A percentile compares a stretch with the other conserved stretches of the same genome.
Conservation (phyloP, 1,284 basidiomycete species). For the Inonotus hispidus region DNA sequence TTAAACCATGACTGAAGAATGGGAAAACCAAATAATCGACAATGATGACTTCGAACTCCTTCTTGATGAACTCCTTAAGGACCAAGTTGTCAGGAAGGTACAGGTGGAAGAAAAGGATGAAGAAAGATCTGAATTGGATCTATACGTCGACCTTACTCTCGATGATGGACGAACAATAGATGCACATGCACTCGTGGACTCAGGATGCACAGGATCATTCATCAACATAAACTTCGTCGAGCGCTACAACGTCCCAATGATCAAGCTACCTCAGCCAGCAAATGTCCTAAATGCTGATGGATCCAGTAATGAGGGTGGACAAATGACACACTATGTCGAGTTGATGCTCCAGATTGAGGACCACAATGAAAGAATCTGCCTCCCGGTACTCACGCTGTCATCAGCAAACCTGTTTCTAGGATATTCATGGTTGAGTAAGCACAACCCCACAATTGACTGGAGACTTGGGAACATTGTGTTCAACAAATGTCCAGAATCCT, state of each 20-base stretch:
- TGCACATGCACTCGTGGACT: neutral
- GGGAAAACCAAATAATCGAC: neutral
- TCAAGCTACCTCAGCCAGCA: no score
- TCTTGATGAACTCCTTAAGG: neutral
- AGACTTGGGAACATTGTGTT: neutral
- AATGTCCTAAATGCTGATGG: neutral
- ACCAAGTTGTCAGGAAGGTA: neutral
- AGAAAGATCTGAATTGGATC: neutral
- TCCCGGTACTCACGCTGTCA: neutral
- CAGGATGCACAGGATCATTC: neutral
- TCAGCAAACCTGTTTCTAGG: neutral
- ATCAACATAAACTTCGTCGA: neutral
- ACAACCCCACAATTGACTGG: constrained; percentile 2
- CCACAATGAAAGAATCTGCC: neutral
- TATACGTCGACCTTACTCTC: neutral
- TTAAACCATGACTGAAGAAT: neutral
- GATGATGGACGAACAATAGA: neutral
- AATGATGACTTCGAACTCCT: neutral
- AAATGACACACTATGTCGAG: neutral
- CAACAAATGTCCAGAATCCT: neutral
- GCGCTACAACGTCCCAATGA: neutral
- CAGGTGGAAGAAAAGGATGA: neutral
- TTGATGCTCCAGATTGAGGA: neutral
- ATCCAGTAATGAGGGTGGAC: neutral
- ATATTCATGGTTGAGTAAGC: neutral